A percentile compares a stretch with the other conserved stretches of the same genome.
phyloP scores from a whole-genome alignment of 2,329 filamentous ascomycete genomes.

The Alternaria sp. region DNA sequence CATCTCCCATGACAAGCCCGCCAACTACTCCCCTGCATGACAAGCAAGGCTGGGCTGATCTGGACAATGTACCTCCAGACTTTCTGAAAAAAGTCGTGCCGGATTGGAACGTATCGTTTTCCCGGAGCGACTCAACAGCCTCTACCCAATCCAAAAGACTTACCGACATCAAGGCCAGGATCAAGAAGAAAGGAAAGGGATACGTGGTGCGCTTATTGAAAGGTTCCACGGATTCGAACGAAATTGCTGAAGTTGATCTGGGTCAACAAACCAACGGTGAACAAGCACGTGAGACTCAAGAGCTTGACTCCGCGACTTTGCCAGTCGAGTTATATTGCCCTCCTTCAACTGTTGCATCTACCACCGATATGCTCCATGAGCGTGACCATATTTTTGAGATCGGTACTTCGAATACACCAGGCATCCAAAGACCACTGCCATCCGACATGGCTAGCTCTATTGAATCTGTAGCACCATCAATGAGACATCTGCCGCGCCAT shows the following conservation, averaged over 20 bases:
- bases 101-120: constrained; percentile 42
- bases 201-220: constrained; percentile 45
- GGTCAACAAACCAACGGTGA: constrained; percentile 18
- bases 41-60: constrained; percentile 40
- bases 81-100: constrained; percentile 45
- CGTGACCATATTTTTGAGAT: constrained; percentile 34
- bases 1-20: constrained; percentile 36
- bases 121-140: constrained; percentile 37
- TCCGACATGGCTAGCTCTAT: background rate
- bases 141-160: constrained; percentile 39
- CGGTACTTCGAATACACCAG: constrained; percentile 36
- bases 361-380: background rate
- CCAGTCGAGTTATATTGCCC: constrained; percentile 33
- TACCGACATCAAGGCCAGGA: constrained; percentile 43
- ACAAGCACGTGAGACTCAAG: constrained; percentile 15
- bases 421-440: constrained; percentile 15
- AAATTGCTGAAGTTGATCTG: constrained; percentile 43
- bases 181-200: constrained; percentile 47
- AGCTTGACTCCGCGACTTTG: constrained; percentile 31
- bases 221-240: constrained; percentile 35
- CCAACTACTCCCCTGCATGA: constrained; percentile 38
- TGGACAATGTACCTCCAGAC: constrained; percentile 40
- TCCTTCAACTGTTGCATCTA: background rate
- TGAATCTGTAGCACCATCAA: background rate
- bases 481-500: background rate